phyloP scores from a whole-genome alignment of 2,329 filamentous ascomycete species.

The Hymenoscyphus linearis region DNA sequence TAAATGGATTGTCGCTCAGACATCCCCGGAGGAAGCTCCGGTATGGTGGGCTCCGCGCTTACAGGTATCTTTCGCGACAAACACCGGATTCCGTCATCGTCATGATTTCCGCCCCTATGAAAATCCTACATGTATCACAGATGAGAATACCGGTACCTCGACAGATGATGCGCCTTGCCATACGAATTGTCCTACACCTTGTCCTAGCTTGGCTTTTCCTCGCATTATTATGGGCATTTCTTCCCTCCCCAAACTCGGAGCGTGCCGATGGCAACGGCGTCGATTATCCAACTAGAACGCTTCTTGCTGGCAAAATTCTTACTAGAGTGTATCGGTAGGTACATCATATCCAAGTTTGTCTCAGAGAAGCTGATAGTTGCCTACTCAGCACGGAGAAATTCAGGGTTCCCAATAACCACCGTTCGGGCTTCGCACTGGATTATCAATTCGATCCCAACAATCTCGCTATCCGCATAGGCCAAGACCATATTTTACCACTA shows the following conservation, averaged over 20 bases:
- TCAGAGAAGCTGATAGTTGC: neutral
- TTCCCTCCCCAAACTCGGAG: conserved; percentile 10
- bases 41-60: too few relatives aligned
- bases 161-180: neutral
- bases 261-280: neutral
- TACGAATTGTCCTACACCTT: neutral
- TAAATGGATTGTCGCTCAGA: too few relatives aligned
- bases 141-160: neutral
- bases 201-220: conserved; percentile 7
- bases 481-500: neutral
- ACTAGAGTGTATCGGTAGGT: conserved; percentile 14
- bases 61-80: too few relatives aligned
- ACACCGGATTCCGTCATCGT: neutral
- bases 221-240: conserved; percentile 11
- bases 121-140: neutral
- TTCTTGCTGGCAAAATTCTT: conserved; percentile 7
- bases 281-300: conserved; percentile 5
- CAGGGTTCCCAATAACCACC: neutral
- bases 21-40: too few relatives aligned
- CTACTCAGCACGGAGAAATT: neutral
- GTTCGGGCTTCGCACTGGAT: conserved; percentile 9
- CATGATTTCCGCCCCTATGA: neutral
- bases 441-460: conserved; percentile 4
- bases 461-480: conserved; percentile 2
- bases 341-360: neutral